Conservation (phyloP, 106 monocot genomes). For the Acorus gramineus region DNA sequence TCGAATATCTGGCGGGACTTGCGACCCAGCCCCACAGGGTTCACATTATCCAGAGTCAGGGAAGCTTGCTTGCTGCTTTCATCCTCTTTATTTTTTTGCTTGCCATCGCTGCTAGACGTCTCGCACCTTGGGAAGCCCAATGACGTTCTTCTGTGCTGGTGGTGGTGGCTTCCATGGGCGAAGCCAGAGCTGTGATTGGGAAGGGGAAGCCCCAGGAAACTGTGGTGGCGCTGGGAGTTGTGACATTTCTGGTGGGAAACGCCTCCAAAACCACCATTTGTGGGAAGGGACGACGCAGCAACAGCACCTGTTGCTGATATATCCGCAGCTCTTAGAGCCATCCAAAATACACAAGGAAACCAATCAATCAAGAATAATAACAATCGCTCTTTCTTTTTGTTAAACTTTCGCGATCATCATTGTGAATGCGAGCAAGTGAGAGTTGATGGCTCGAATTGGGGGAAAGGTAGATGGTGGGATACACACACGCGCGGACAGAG, state of each 20-base stretch:
- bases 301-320: neutral
- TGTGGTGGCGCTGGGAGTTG: neutral
- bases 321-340: no score
- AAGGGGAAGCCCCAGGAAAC: constrained; percentile 8
- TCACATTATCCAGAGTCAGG: constrained; percentile 65
- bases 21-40: constrained; percentile 85
- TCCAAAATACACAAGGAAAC: no score
- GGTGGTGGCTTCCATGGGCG: neutral
- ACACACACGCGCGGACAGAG: no score
- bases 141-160: neutral
- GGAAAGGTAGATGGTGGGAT: neutral
- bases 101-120: neutral
- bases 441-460: no score
- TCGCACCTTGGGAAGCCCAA: neutral
- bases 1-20: constrained; percentile 91
- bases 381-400: no score
- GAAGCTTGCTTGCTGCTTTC: constrained; percentile 2
- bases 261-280: neutral
- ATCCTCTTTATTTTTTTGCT: neutral
- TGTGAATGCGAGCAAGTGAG: no score
- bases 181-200: neutral
- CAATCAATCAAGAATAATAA: no score
- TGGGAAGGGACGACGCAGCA: neutral
- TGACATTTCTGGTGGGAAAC: neutral
- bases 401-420: no score